phyloP scores from a whole-genome alignment of 768 basidiomycete genomes.

The Mycena latifolia region DNA sequence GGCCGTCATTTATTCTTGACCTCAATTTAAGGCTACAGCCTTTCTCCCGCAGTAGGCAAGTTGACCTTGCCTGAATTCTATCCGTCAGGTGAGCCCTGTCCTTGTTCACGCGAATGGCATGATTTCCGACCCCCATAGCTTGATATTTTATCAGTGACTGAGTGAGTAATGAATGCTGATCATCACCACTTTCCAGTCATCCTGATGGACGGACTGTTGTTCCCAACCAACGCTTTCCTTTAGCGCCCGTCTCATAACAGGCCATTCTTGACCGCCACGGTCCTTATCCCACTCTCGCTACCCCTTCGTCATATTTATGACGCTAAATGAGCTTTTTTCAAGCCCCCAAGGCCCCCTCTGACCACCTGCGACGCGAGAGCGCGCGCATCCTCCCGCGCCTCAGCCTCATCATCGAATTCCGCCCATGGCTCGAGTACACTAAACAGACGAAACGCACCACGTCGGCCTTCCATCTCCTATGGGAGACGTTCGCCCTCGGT shows the following conservation, averaged over 20 bases:
- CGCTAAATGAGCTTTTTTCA: slow-evolving; percentile 40
- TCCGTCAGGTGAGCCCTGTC: slow-evolving; percentile 7
- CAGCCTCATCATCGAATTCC: slow-evolving; percentile 51
- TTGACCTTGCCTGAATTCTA: slow-evolving; percentile 8
- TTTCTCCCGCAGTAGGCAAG: background rate
- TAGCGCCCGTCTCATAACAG: slow-evolving; percentile 17
- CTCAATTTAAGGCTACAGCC: background rate
- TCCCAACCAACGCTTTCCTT: background rate
- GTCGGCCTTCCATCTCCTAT: slow-evolving; percentile 47
- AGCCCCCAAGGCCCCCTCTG: slow-evolving; percentile 51
- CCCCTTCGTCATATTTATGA: slow-evolving; percentile 32
- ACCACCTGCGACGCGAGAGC: slow-evolving; percentile 51
- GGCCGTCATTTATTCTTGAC: background rate
- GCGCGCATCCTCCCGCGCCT: slow-evolving; percentile 53
- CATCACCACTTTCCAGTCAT: slow-evolving; percentile 22
- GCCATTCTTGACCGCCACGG: slow-evolving; percentile 33
- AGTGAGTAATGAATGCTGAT: no score
- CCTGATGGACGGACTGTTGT: slow-evolving; percentile 6
- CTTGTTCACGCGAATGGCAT: background rate
- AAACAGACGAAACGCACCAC: slow-evolving; percentile 41
- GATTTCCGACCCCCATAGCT: slow-evolving; percentile 1
- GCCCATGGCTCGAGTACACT: slow-evolving; percentile 49
- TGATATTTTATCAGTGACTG: background rate
- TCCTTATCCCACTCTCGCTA: slow-evolving; percentile 30
- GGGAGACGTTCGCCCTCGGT: slow-evolving; percentile 53